phyloP scores from a whole-genome alignment of 1,284 basidiomycete genomes.

The Irpex sp. region DNA sequence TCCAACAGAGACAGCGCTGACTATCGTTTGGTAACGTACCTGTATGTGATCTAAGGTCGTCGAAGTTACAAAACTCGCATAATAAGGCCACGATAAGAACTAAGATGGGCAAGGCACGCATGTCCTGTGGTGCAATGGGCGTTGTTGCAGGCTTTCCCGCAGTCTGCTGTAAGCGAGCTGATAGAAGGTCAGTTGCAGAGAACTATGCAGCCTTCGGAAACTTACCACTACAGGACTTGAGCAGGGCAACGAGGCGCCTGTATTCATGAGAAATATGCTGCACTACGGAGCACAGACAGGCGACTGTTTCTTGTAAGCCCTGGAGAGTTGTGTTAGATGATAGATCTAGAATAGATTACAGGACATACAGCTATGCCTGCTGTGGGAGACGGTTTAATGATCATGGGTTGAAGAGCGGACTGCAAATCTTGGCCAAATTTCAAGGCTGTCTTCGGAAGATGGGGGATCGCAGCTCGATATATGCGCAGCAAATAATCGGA shows the following conservation, averaged over 20 bases:
- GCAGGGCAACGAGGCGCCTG: constrained; percentile 63
- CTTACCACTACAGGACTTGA: constrained; percentile 80
- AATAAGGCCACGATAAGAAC: constrained; percentile 82
- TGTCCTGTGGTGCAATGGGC: constrained; percentile 21
- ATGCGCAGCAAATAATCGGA: constrained; percentile 85
- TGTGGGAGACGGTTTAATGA: constrained; percentile 69
- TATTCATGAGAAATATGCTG: constrained; percentile 86
- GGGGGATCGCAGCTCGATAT: constrained; percentile 79
- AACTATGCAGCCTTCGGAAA: constrained; percentile 7
- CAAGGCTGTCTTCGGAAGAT: constrained; percentile 81
- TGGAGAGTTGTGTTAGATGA: constrained; percentile 22
- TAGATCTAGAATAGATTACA: neutral
- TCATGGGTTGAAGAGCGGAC: constrained; percentile 76
- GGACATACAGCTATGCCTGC: constrained; percentile 55
- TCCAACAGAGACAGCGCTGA: neutral
- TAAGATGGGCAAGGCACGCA: constrained; percentile 50
- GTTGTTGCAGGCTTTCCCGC: constrained; percentile 22
- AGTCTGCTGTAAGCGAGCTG: constrained; percentile 56
- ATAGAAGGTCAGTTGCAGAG: neutral
- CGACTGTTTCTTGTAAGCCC: constrained; percentile 86
- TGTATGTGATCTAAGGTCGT: constrained; percentile 31
- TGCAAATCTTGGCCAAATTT: constrained; percentile 88
- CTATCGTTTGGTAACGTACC: neutral
- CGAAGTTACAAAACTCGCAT: constrained; percentile 86
- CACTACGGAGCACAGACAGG: constrained; percentile 85